A percentile compares a stretch with the other conserved stretches of the same genome.
Conservation (phyloP, 208 protist genomes). For the Porcisia hertigi region DNA sequence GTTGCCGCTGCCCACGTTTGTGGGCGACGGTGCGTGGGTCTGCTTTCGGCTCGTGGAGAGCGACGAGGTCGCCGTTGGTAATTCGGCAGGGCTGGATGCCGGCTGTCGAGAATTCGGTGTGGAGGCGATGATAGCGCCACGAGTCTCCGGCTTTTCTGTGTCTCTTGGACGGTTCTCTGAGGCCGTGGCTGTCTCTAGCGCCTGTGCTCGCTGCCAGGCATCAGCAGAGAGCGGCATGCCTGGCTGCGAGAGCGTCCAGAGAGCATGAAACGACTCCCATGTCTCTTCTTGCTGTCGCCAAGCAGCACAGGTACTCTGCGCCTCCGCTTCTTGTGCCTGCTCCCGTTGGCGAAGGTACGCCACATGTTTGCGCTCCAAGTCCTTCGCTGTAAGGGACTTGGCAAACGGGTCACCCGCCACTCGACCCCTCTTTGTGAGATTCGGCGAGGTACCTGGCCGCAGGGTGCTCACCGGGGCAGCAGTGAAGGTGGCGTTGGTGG, state of each 20-base stretch:
- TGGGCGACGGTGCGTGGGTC: not conserved
- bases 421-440: not conserved
- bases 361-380: conserved; percentile 34
- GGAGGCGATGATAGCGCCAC: not conserved
- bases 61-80: not conserved
- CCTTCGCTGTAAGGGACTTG: conserved; percentile 30
- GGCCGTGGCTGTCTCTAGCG: conserved; percentile 2
- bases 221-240: conserved; percentile 66
- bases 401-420: conserved; percentile 2
- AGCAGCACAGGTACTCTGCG: conserved; percentile 10
- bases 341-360: conserved; percentile 18
- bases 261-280: conserved; percentile 55
- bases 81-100: not conserved
- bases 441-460: not conserved
- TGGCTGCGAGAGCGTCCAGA: conserved; percentile 56
- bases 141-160: not conserved
- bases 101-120: not conserved
- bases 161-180: conserved; percentile 2
- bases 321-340: conserved; percentile 13
- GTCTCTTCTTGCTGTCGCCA: conserved; percentile 22
- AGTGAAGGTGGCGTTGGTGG: not conserved
- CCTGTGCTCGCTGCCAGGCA: conserved; percentile 23
- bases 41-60: not conserved
- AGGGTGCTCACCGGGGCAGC: not conserved
- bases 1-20: not conserved